A percentile compares a stretch with the other conserved stretches of the same genome.
Evolutionary conservation across 2,329 filamentous ascomycete species (phyloP).

Genomic region (Colletotrichum trifolii): DNA sequence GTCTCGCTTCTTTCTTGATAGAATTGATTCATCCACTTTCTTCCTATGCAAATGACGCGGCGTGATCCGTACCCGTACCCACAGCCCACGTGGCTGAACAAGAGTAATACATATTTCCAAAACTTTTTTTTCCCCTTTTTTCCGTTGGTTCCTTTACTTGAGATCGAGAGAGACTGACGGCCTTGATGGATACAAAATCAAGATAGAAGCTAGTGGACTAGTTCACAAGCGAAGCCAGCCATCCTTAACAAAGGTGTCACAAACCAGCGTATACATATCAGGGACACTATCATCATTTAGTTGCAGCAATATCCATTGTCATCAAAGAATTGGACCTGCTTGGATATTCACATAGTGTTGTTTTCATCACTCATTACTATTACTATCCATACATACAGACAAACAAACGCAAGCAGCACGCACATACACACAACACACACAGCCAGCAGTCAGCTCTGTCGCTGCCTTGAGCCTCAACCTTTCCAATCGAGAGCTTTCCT

Average conservation of each 20-base stretch:
- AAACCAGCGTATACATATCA: too few relatives aligned
- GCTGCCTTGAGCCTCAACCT: constrained; percentile 7
- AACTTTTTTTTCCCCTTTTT: too few relatives aligned
- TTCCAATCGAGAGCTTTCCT: constrained; percentile 29
- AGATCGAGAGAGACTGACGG: too few relatives aligned
- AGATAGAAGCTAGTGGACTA: too few relatives aligned
- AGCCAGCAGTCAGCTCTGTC: constrained; percentile 5
- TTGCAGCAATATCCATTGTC: too few relatives aligned
- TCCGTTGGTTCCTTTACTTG: too few relatives aligned
- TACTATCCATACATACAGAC: constrained; percentile 35
- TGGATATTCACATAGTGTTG: constrained; percentile 3
- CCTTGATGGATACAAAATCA: too few relatives aligned
- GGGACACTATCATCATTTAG: too few relatives aligned
- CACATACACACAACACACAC: constrained; percentile 18
- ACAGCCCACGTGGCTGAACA: too few relatives aligned
- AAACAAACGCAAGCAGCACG: constrained; percentile 18
- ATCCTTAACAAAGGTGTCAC: too few relatives aligned
- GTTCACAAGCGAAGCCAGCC: too few relatives aligned
- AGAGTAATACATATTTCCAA: too few relatives aligned
- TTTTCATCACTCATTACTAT: constrained; percentile 36
- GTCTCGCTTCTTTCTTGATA: background rate
- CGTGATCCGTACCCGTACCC: background rate
- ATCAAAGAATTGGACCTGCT: background rate
- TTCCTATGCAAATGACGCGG: constrained; percentile 12
- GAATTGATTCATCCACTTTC: background rate